phyloP scores from a whole-genome alignment of 2,329 filamentous ascomycete genomes.

The Colletotrichum tamarilloi region DNA sequence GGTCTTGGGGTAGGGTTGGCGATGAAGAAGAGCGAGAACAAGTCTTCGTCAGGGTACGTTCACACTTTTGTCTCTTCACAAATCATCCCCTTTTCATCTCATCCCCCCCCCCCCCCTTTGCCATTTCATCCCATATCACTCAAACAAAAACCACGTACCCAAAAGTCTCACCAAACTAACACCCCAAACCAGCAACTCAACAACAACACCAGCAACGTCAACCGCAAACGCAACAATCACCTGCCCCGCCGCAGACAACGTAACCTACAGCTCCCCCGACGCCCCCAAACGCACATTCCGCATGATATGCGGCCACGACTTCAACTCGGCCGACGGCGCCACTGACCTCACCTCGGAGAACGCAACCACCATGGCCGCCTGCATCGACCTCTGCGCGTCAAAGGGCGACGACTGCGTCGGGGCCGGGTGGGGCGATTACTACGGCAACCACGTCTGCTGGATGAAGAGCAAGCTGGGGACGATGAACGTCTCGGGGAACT shows the following conservation, averaged over 20 bases:
- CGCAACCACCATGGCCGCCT: conserved; percentile 36
- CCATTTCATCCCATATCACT: no score
- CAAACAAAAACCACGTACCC: no score
- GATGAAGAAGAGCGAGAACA: conserved; percentile 2
- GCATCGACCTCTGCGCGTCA: conserved; percentile 40
- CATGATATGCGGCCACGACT: conserved; percentile 38
- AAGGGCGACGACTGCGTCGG: conserved; percentile 34
- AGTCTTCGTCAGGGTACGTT: conserved; percentile 13
- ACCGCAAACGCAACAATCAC: conserved; percentile 29
- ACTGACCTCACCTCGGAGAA: not conserved
- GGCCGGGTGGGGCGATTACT: conserved; percentile 37
- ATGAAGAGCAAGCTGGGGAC: conserved; percentile 38
- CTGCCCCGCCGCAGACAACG: conserved; percentile 36
- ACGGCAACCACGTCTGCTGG: conserved; percentile 37
- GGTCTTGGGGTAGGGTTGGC: conserved; percentile 40
- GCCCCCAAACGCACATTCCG: conserved; percentile 26
- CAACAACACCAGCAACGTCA: not conserved
- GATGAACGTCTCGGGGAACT: conserved; percentile 22
- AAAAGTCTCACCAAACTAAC: not conserved
- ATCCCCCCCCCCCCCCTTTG: no score
- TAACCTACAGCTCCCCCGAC: conserved; percentile 24
- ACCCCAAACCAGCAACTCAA: not conserved
- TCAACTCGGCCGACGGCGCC: conserved; percentile 23
- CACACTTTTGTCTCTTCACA: not conserved
- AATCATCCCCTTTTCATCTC: not conserved